Evolutionary conservation across 140 eudicot genomes (phyloP), one percentile per base, ranked within the genome.

Genomic region (Bidens hawaiensis): DNA sequence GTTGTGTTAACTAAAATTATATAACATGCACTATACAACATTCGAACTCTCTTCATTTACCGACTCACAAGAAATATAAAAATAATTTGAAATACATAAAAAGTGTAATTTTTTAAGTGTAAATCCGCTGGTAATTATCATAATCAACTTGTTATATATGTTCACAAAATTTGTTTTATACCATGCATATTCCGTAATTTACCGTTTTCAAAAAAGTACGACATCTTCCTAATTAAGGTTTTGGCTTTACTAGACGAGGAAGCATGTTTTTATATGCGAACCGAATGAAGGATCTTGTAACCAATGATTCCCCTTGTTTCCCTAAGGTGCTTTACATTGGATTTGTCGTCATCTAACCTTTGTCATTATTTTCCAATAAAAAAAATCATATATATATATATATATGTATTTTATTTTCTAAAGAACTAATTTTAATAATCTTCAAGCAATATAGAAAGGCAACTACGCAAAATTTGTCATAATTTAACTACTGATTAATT

Each of bases 271-370:
- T 47, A 67, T 74, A 56, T 78, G 79, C 38, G n/a, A 69, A 61
- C 73, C 64, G 58, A 73, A 68, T 25, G 61, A 42, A 55, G 81
- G 48, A 81, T 81, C 81, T 81, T 65, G 33, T 57, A 31, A 41
- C 55, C 53, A 24, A 61, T 65, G 81, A 81, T 81, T 19, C 87
- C 87, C 17, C 60, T 59, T 67, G 59, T 51, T 48, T 70, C 25
- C 47, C 19, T 16, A 51, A 8, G 64, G 69, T 66, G 66, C 65
- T 60, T 33, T 65, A 22, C 64, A 18, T 56, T 58, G 74, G 40
- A 62, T 78, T 78, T 76, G 76, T 70, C 81, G 70, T 64, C 74
- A 54, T 58, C 69, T 27, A 46, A 46, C 12, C 12, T 26, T 14
- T 48, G 48, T 5, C 13, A 36, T 15, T 31, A 5, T 23, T 30